phyloP scores from a whole-genome alignment of 495 filamentous ascomycete genomes.

The Cercophora newfieldiana region DNA sequence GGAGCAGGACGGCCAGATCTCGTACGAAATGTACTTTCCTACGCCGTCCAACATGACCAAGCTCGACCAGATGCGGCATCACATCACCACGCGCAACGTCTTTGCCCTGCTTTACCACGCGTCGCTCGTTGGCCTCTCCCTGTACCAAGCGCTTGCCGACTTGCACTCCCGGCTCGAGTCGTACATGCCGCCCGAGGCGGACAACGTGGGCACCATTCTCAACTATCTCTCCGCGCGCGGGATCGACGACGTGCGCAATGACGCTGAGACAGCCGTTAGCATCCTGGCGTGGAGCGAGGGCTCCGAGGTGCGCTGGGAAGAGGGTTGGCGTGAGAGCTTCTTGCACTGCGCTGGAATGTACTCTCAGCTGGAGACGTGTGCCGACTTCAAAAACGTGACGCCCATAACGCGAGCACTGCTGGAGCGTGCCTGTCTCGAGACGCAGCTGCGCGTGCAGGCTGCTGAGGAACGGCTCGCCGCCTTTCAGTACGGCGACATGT shows the following conservation, averaged over 20 bases:
- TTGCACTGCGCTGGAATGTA: conserved; percentile 68
- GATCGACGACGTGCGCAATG: conserved; percentile 68
- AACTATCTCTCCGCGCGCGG: conserved; percentile 57
- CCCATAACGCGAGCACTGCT: conserved; percentile 64
- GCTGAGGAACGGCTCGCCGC: conserved; percentile 58
- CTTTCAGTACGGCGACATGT: conserved; percentile 66
- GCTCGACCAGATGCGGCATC: conserved; percentile 50
- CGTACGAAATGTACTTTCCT: conserved; percentile 61
- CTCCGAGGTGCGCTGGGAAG: conserved; percentile 59
- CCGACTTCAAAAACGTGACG: conserved; percentile 60
- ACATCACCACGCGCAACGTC: conserved; percentile 63
- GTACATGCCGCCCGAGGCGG: conserved; percentile 51
- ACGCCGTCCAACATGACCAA: conserved; percentile 47
- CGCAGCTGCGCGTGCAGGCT: conserved; percentile 60
- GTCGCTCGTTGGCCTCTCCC: conserved; percentile 59
- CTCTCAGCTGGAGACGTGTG: conserved; percentile 51
- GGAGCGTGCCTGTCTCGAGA: conserved; percentile 60
- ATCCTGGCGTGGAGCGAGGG: conserved; percentile 66
- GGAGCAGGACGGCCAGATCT: conserved; percentile 51
- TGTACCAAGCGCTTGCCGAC: conserved; percentile 59
- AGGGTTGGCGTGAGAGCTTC: conserved; percentile 69
- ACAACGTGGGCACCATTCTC: conserved; percentile 53
- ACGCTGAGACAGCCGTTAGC: conserved; percentile 59
- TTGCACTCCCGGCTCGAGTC: conserved; percentile 54
- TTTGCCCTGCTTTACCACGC: conserved; percentile 60